A percentile compares a stretch with the other conserved stretches of the same genome.
Conservation (phyloP, 2,329 filamentous ascomycete genomes). For the Pseudogymnoascus sp. region DNA sequence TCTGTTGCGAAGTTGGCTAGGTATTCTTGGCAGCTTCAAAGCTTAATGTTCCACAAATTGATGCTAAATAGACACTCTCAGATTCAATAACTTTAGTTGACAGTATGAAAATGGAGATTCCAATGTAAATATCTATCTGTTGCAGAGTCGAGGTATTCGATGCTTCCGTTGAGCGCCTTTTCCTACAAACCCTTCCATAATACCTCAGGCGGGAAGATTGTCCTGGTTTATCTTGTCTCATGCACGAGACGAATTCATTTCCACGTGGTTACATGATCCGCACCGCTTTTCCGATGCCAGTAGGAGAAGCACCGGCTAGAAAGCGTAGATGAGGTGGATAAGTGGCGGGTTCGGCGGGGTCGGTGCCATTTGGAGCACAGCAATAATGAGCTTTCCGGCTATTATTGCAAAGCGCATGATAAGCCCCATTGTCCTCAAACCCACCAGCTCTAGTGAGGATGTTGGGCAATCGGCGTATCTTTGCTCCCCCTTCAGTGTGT, state of each 20-base stretch:
- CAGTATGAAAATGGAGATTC: not conserved
- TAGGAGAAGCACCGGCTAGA: not conserved
- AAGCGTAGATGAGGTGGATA: not conserved
- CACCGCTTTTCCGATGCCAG: not conserved
- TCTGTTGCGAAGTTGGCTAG: slow-evolving; percentile 7
- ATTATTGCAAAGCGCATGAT: not conserved
- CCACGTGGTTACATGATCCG: not conserved
- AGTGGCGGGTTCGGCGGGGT: not conserved
- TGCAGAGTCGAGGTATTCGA: not conserved
- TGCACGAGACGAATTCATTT: not conserved
- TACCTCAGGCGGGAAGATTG: not conserved
- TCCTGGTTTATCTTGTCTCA: not conserved
- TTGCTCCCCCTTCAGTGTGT: not conserved
- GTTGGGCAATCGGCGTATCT: not conserved
- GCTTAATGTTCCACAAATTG: slow-evolving; percentile 3
- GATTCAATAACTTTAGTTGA: not conserved
- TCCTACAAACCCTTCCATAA: not conserved
- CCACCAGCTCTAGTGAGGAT: not conserved
- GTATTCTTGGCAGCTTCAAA: slow-evolving; percentile 8
- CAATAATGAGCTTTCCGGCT: not conserved
- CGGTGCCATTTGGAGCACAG: not conserved
- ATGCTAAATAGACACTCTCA: not conserved
- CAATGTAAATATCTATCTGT: not conserved
- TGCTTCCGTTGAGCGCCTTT: not conserved
- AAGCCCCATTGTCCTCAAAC: not conserved